Conservation (phyloP, 345 rosid genomes). For the Noccaea caerulescens region DNA sequence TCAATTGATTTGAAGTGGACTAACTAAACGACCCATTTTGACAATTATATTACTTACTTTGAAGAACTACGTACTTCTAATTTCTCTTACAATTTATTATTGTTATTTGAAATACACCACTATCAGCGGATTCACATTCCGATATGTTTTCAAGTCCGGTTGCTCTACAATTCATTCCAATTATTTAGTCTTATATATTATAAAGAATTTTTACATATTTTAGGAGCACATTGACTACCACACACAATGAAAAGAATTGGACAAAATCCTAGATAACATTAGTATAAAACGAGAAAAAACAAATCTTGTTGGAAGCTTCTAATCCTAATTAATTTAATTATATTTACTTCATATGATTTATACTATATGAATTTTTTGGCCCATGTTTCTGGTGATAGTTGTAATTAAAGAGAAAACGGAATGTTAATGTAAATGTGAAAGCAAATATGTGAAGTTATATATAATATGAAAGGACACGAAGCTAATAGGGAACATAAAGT, state of each 20-base stretch:
- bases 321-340: not conserved
- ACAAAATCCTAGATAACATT: not conserved
- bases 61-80: slow-evolving; percentile 28
- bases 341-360: not conserved
- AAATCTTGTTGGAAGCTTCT: slow-evolving; percentile 30
- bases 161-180: slow-evolving; percentile 12
- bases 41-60: slow-evolving; percentile 35
- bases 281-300: not conserved
- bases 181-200: not conserved
- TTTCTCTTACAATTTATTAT: slow-evolving; percentile 11
- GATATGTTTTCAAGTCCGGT: slow-evolving; percentile 7
- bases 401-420: slow-evolving; percentile 22
- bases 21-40: slow-evolving; percentile 42
- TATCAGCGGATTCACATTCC: slow-evolving; percentile 40
- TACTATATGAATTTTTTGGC: slow-evolving; percentile 5
- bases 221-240: not conserved
- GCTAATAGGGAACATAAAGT: slow-evolving; percentile 41
- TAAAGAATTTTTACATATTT: not conserved
- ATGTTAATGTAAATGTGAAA: slow-evolving; percentile 37
- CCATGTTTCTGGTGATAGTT: slow-evolving; percentile 21
- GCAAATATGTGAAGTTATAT: slow-evolving; percentile 28
- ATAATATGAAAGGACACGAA: slow-evolving; percentile 8
- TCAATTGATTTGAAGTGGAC: slow-evolving; percentile 43
- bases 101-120: not conserved
- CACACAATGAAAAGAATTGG: not conserved